Evolutionary conservation across 1,284 basidiomycete species (phyloP), one percentile per base, ranked within the genome.

Genomic region (Coniferiporia weirii): DNA sequence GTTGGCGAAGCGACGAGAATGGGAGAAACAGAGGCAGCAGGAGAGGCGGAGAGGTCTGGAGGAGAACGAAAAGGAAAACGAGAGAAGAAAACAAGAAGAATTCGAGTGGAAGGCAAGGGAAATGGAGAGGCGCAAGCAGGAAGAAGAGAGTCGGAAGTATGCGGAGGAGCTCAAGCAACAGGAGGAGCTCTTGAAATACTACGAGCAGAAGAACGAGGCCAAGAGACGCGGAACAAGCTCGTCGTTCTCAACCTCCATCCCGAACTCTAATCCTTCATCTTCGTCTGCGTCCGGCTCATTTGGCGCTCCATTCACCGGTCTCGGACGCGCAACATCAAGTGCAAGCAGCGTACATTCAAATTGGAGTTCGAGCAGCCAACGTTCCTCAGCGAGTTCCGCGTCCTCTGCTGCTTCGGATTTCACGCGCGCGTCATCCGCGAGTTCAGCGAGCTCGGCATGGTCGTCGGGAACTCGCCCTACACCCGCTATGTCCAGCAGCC

Each of bases 181-280:
- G 54, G 67, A 68, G 44, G 66, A 67, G 43, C 59, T 64, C 49
- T 55, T 64, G 43, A 62, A 65, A 15, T 66, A 65, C 34, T 61
- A 64, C 6, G 60, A 66, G 51, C 68, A 64, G 52, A 69, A 71
- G 60, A 64, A 69, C 40, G 72, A 70, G 59, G 57, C 67, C 10
- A 69, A 67, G 22, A 66, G 62, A 50, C 46, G 54, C 13, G 68
- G 65, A 34, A 44, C 64, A 12, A 61, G 64, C 13, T 56, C 61
- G 6, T 64, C 63, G 17, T 63, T 65, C 27, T 65, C 65, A 64
- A 17, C 63, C 64, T 17, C 67, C 57, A 48, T 53, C 3, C 51
- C 51, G 32, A 46, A 40, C 40, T 5, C 56, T 22, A 35, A 50
- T 10, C n/a, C 57, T 5, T 53, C 51, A 22, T 59, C 19, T 54